Conservation (phyloP, 2,329 filamentous ascomycete genomes). For the Diplodia corticola region DNA sequence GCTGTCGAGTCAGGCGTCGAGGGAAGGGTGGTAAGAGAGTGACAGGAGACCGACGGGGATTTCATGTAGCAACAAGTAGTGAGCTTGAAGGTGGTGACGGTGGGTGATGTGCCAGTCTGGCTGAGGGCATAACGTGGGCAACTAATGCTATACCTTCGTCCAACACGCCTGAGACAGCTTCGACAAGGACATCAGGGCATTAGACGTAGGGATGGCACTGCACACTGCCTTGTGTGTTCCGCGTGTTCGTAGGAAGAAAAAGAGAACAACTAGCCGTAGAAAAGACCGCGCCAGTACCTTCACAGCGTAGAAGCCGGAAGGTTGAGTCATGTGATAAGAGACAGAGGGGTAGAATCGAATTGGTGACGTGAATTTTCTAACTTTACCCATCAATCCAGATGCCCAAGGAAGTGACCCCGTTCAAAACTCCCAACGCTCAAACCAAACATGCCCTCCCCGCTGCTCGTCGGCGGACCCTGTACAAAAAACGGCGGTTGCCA, state of each 20-base stretch:
- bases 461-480: not conserved
- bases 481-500: not conserved
- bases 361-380: conserved; percentile 10
- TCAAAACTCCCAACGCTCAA: conserved; percentile 17
- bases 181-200: not conserved
- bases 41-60: too few relatives aligned
- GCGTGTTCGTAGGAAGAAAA: too few relatives aligned
- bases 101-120: not conserved
- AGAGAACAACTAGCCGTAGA: not conserved
- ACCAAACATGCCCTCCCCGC: not conserved
- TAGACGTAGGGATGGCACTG: not conserved
- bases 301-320: not conserved
- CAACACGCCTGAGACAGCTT: not conserved
- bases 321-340: not conserved
- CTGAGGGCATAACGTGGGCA: not conserved
- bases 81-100: not conserved
- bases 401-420: not conserved
- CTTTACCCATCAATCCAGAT: conserved; percentile 5
- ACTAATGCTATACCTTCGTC: not conserved
- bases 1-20: not conserved
- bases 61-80: too few relatives aligned
- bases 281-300: not conserved
- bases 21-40: not conserved
- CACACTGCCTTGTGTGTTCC: too few relatives aligned
- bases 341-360: not conserved